Evolutionary conservation across 768 basidiomycete species (phyloP).

Genomic region (Tubosaeta brunneosetosa): DNA sequence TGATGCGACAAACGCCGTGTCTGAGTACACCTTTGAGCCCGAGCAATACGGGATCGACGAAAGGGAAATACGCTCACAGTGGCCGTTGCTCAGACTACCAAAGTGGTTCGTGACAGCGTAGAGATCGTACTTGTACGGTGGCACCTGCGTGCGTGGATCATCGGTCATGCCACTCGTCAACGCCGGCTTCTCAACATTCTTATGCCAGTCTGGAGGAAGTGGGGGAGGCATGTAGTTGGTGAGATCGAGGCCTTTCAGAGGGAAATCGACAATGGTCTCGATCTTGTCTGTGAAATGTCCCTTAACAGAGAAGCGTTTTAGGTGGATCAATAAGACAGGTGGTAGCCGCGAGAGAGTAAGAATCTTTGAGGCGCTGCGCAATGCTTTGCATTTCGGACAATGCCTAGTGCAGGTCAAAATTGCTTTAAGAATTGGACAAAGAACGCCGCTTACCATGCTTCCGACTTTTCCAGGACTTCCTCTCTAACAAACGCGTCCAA

Average conservation of each 20-base stretch:
- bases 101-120: slow-evolving; percentile 96
- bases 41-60: neutral
- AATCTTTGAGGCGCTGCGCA: slow-evolving; percentile 80
- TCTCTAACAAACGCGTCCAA: slow-evolving; percentile 87
- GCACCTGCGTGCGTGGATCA: slow-evolving; percentile 78
- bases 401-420: slow-evolving; percentile 52
- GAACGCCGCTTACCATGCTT: slow-evolving; percentile 71
- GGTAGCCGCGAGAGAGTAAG: slow-evolving; percentile 90
- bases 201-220: slow-evolving; percentile 59
- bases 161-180: slow-evolving; percentile 32
- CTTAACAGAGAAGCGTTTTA: slow-evolving; percentile 89
- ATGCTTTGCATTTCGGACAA: slow-evolving; percentile 89
- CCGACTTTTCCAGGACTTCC: slow-evolving; percentile 86
- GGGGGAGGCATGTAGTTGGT: slow-evolving; percentile 86
- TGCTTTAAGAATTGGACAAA: neutral
- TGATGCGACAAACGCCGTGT: slow-evolving; percentile 89
- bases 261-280: slow-evolving; percentile 92
- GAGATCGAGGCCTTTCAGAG: slow-evolving; percentile 54
- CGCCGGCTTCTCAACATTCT: slow-evolving; percentile 39
- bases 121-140: slow-evolving; percentile 89
- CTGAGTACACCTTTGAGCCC: slow-evolving; percentile 36
- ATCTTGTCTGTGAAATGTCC: slow-evolving; percentile 95
- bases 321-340: slow-evolving; percentile 85
- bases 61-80: slow-evolving; percentile 60
- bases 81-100: slow-evolving; percentile 90